These are phyloP conservation scores for Cubamyces sp. DNA, from an alignment of 768 basidiomycete genomes.

Conservation along the genomic window DNA sequence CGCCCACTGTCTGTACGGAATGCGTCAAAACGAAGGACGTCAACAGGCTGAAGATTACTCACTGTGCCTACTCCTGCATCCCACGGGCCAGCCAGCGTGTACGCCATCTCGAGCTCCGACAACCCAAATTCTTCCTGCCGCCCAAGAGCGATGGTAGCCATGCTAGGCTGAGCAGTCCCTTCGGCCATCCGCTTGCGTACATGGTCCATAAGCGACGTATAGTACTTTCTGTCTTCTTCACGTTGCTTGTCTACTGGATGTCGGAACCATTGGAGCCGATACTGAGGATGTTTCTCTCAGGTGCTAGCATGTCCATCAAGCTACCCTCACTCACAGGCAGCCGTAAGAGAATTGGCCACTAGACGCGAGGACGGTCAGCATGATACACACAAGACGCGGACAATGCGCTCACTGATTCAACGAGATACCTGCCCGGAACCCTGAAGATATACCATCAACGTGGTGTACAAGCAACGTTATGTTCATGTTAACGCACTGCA, in stretches of 20 bases:
- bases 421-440: constrained; percentile 11
- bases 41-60: not conserved
- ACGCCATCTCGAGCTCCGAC: constrained; percentile 18
- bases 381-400: not conserved
- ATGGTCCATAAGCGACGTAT: constrained; percentile 10
- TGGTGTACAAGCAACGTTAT: too few relatives aligned
- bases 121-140: constrained; percentile 10
- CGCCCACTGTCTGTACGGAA: not conserved
- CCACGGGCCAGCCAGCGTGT: constrained; percentile 15
- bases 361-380: not conserved
- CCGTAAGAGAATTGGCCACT: constrained; percentile 13
- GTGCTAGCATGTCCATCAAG: too few relatives aligned
- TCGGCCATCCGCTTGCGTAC: constrained; percentile 9
- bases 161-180: constrained; percentile 17
- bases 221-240: not conserved
- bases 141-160: constrained; percentile 9
- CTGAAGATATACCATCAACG: not conserved
- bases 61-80: constrained; percentile 17
- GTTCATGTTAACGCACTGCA: too few relatives aligned
- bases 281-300: not conserved
- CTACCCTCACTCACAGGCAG: not conserved
- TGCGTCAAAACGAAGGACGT: too few relatives aligned
- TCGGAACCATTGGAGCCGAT: constrained; percentile 16
- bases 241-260: constrained; percentile 11
- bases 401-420: constrained; percentile 9